These are phyloP conservation scores for Flaveria linearis DNA, from an alignment of 129 eudicot species.

Conservation along the genomic window DNA sequence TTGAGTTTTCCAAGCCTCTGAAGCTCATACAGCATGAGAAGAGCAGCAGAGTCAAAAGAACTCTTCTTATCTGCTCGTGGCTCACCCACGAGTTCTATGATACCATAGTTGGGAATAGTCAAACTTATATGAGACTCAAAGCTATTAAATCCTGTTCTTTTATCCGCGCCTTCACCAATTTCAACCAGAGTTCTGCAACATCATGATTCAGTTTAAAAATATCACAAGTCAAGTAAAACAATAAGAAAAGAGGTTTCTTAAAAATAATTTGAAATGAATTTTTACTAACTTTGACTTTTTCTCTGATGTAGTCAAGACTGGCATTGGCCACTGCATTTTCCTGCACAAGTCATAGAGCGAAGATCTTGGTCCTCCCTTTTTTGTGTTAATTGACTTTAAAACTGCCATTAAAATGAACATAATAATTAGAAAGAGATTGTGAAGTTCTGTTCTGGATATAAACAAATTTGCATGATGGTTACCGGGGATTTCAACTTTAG, in stretches of 20 bases:
- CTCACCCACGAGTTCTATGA: constrained; percentile 56
- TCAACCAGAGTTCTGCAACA: constrained; percentile 54
- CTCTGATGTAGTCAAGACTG: constrained; percentile 58
- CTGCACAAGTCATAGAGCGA: constrained; percentile 70
- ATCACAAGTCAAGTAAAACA: neutral
- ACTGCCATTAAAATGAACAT: constrained; percentile 42
- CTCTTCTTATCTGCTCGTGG: constrained; percentile 77
- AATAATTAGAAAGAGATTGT: neutral
- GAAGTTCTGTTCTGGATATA: neutral
- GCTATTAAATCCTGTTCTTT: constrained; percentile 49
- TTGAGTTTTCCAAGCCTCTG: constrained; percentile 48
- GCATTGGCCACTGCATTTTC: constrained; percentile 88
- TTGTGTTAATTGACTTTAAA: constrained; percentile 55
- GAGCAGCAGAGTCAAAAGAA: constrained; percentile 79
- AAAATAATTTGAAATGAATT: neutral
- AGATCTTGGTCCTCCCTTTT: constrained; percentile 88
- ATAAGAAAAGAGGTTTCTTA: neutral
- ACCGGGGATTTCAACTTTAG: constrained; percentile 56
- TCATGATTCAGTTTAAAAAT: constrained; percentile 11
- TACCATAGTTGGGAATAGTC: constrained; percentile 63
- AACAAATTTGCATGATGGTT: constrained; percentile 23
- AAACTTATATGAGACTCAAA: constrained; percentile 58
- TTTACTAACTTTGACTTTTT: constrained; percentile 56
- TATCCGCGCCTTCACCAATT: constrained; percentile 54
- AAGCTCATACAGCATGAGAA: constrained; percentile 65